phyloP scores from a whole-genome alignment of 345 rosid genomes.

The Chamaenerion angustifolium region DNA sequence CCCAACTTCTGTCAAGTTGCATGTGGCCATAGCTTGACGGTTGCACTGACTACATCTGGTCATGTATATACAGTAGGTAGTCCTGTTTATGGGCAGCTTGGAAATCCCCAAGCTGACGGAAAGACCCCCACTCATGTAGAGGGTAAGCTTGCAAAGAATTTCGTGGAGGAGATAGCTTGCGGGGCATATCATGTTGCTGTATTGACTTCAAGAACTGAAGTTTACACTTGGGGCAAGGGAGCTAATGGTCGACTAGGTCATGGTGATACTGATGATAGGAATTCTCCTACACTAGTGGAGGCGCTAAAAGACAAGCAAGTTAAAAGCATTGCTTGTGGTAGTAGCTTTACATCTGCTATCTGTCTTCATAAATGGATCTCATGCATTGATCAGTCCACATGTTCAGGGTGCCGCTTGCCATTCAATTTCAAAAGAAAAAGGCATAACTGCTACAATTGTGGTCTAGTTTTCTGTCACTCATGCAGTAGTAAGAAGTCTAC shows the following conservation, averaged over 20 bases:
- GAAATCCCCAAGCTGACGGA: slow-evolving; percentile 54
- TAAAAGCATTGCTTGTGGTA: slow-evolving; percentile 60
- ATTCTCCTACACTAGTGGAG: slow-evolving; percentile 46
- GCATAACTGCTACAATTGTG: slow-evolving; percentile 73
- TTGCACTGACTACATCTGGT: slow-evolving; percentile 51
- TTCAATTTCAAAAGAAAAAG: slow-evolving; percentile 69
- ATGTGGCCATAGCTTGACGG: slow-evolving; percentile 63
- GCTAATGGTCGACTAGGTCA: slow-evolving; percentile 67
- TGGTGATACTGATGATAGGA: slow-evolving; percentile 56
- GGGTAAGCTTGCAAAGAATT: slow-evolving; percentile 46
- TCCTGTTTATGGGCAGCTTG: slow-evolving; percentile 65
- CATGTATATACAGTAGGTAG: slow-evolving; percentile 77
- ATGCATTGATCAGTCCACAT: slow-evolving; percentile 60
- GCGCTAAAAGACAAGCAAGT: slow-evolving; percentile 62
- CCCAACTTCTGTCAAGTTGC: slow-evolving; percentile 66
- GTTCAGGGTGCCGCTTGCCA: slow-evolving; percentile 59
- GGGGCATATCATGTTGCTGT: slow-evolving; percentile 71
- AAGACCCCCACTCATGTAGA: slow-evolving; percentile 49
- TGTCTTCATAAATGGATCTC: slow-evolving; percentile 74
- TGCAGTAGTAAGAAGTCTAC: slow-evolving; percentile 62
- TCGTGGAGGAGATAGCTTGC: slow-evolving; percentile 67
- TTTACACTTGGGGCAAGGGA: slow-evolving; percentile 82
- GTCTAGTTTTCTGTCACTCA: slow-evolving; percentile 57
- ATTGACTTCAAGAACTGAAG: slow-evolving; percentile 66
- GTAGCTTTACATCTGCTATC: slow-evolving; percentile 56